Base-by-base conservation (phyloP, 1,284 basidiomycete species). In the Trametes sp. region DNA sequence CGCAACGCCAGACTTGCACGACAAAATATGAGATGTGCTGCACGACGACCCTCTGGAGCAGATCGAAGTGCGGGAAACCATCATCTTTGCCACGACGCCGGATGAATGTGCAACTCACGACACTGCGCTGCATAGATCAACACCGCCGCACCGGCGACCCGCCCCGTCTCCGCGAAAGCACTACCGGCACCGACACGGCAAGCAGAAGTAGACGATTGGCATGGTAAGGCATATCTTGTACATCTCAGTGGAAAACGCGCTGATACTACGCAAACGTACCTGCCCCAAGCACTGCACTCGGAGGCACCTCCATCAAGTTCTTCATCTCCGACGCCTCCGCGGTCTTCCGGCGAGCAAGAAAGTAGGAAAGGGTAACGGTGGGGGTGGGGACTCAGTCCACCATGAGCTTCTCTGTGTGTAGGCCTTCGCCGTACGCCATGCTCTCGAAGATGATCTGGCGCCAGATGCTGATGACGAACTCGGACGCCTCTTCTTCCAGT, bases 391-490 rank as follows among this genome's bases (percentile, higher is more conserved):
- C 57, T 70, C 73, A 88, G 75, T 92, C 90, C 72, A 91, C 88
- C 78, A 91, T 82, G 84, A 90, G 84, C 73, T 83, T 84, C 72
- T 92, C 91, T 28, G 91, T 93, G 72, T 90, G 85, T 57, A 94
- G 81, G 51, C 92, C 92, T 77, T 94, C 92, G 63, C 87, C 88
- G 73, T 94, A 94, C 38, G 92, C 89, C 87, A 93, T 90, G 73
- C 92, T 93, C 80, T 96, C 94, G 75, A 96, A 96, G 55, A 93
- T 90, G 67, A 96, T 85, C 78, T 95, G 92, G 57, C 93, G 85
- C 94, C 94, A 96, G 44, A 96, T 81, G 65, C 82, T 83, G 65
- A 89, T 76, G n/a, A 87, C 83, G 61, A 95, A 85, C 63, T 92
- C 87, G 35, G 81, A 77, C 1, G 94, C 93, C 75, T 96, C 94